phyloP scores from a whole-genome alignment of 257 asterid species.

The Nemophila menziesii region DNA sequence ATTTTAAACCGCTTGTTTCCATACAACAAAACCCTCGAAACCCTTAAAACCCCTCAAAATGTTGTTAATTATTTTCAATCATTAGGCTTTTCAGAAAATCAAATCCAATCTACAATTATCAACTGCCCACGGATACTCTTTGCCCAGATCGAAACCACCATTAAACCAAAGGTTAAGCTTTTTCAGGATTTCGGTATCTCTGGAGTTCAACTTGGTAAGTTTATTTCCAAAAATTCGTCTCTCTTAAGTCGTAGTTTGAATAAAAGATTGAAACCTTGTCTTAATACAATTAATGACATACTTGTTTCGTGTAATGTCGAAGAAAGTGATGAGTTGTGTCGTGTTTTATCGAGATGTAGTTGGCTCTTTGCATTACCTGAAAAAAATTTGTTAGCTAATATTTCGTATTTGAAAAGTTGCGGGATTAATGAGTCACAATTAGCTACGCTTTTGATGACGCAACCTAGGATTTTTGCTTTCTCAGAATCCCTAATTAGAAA shows the following conservation, averaged over 20 bases:
- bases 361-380: conserved; percentile 1
- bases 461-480: conserved; percentile 15
- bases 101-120: conserved; percentile 10
- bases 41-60: conserved; percentile 4
- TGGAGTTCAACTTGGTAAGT: conserved; percentile 13
- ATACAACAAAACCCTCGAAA: conserved; percentile 10
- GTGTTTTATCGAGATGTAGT: conserved; percentile 10
- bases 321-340: conserved; percentile 12
- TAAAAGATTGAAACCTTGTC: conserved; percentile 16
- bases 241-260: conserved; percentile 19
- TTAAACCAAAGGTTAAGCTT: conserved; percentile 22
- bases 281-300: conserved; percentile 9
- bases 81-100: conserved; percentile 15
- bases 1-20: neutral
- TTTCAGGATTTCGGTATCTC: conserved; percentile 27
- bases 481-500: conserved; percentile 8
- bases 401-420: conserved; percentile 18
- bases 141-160: conserved; percentile 15
- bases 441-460: conserved; percentile 13
- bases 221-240: conserved; percentile 11
- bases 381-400: conserved; percentile 13
- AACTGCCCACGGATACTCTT: conserved; percentile 11
- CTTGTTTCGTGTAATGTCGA: conserved; percentile 11
- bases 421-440: conserved; percentile 23
- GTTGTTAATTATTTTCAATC: conserved; percentile 7